These are phyloP conservation scores for Phytophthora quininea DNA, from an alignment of 352 stramenopile species.

Conservation along the genomic window DNA sequence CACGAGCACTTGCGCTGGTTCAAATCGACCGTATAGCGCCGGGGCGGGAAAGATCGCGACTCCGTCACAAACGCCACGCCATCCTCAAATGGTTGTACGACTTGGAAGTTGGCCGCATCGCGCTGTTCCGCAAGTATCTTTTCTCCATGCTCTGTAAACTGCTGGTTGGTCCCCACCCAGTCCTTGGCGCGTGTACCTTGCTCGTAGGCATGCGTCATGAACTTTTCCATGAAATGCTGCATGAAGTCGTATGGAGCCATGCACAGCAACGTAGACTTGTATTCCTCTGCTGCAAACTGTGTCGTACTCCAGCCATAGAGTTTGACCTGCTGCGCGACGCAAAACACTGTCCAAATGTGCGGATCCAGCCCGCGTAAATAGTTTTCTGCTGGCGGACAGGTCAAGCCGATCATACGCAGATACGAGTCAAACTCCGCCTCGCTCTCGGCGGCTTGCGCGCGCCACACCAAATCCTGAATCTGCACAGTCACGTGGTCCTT, in stretches of 20 bases:
- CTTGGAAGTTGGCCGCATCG: slow-evolving; percentile 40
- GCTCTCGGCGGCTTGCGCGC: slow-evolving; percentile 40
- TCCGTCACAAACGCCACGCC: slow-evolving; percentile 39
- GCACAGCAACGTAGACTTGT: slow-evolving; percentile 22
- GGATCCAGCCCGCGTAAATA: slow-evolving; percentile 38
- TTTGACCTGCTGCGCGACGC: slow-evolving; percentile 31
- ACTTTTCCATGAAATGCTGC: slow-evolving; percentile 45
- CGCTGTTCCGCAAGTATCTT: slow-evolving; percentile 36
- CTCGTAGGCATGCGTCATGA: slow-evolving; percentile 38
- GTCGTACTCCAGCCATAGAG: slow-evolving; percentile 44
- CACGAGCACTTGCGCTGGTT: slow-evolving; percentile 38
- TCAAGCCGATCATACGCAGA: slow-evolving; percentile 43
- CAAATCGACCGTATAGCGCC: slow-evolving; percentile 40
- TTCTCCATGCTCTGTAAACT: slow-evolving; percentile 29
- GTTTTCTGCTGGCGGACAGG: slow-evolving; percentile 36
- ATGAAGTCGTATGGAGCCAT: slow-evolving; percentile 42
- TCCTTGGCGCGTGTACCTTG: slow-evolving; percentile 30
- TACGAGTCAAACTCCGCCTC: slow-evolving; percentile 41
- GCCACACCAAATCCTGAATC: slow-evolving; percentile 43
- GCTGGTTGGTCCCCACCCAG: slow-evolving; percentile 27
- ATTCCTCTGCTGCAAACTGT: slow-evolving; percentile 24
- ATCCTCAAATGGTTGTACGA: slow-evolving; percentile 39
- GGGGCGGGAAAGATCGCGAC: slow-evolving; percentile 39
- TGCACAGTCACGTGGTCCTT: slow-evolving; percentile 38
- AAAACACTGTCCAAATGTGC: slow-evolving; percentile 33